These are phyloP conservation scores for Schizophyllum commune DNA, from an alignment of 1,284 basidiomycete genomes.

Conservation along the genomic window DNA sequence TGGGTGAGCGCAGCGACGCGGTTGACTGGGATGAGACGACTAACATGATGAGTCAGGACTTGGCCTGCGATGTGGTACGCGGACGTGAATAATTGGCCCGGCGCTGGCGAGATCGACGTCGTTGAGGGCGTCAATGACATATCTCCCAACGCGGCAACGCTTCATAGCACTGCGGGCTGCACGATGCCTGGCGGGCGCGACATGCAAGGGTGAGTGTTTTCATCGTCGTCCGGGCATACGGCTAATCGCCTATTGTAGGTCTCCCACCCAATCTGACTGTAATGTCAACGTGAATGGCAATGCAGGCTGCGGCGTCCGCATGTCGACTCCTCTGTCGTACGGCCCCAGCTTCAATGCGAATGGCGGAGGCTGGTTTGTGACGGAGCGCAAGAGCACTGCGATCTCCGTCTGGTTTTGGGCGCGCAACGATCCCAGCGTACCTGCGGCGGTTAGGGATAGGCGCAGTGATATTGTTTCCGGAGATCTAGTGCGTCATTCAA, in stretches of 20 bases:
- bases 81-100: slow-evolving; percentile 11
- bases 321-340: slow-evolving; percentile 35
- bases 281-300: slow-evolving; percentile 44
- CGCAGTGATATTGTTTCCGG: slow-evolving; percentile 22
- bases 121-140: slow-evolving; percentile 11
- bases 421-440: slow-evolving; percentile 30
- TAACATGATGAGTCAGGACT: neutral
- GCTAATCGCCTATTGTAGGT: neutral
- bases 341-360: slow-evolving; percentile 41
- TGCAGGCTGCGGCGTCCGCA: slow-evolving; percentile 53
- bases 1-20: slow-evolving; percentile 13
- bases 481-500: neutral
- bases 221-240: neutral
- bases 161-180: slow-evolving; percentile 42
- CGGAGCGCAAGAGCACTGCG: slow-evolving; percentile 30
- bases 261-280: slow-evolving; percentile 36
- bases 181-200: slow-evolving; percentile 21
- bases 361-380: slow-evolving; percentile 41
- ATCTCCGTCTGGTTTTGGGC: slow-evolving; percentile 51
- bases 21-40: neutral
- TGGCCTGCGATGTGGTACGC: slow-evolving; percentile 11
- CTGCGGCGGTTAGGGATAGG: slow-evolving; percentile 36
- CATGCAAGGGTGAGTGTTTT: neutral
- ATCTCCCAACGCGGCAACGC: slow-evolving; percentile 33
- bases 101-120: slow-evolving; percentile 22